Evolutionary conservation across 2,329 filamentous ascomycete species (phyloP), one percentile per base, ranked within the genome.

Genomic region (Neonectria faginata): DNA sequence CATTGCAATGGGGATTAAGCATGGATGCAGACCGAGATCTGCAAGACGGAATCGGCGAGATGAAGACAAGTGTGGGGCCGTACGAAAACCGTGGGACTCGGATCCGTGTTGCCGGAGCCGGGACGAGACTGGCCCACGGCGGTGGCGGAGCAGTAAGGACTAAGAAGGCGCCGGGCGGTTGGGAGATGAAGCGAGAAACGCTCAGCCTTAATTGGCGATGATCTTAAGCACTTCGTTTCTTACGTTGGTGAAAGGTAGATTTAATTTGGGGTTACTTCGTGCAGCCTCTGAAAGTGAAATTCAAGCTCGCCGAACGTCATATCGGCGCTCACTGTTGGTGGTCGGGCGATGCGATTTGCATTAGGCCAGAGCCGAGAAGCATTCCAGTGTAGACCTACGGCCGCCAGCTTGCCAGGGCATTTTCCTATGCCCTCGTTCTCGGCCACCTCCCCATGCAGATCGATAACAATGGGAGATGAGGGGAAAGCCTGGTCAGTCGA

Each of bases 51-150:
- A n/a, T 10, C 20, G 42, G 18, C 8, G 54, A 44, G 27, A 39
- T 18, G 31, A 52, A 36, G 39, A 10, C 7, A 18, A 33, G 18
- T 42, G 50, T 59, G 61, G 61, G 56, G 61, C 61, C 61, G 47
- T 45, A 16, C 12, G 12, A 36, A 36, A 36, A 47, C n/a, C 10
- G 16, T 41, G 29, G 39, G 47, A 25, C 18, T 56, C 25, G 25
- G 25, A 25, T 5, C 25, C 25, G 25, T 25, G 25, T 25, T 25
- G 25, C 25, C 51, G 56, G 60, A 25, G 31, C 22, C 47, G 41
- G 54, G 5, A 41, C 25, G 25, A 47, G 47, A 52, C 48, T 58
- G 50, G 18, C 25, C 20, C 29, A 12, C 41, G 50, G 50, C 16
- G 12, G 60, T 63, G 55, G 50, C 48, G 55, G 50, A 58, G 60